These are phyloP conservation scores for Phytophthora pistaciae DNA, from an alignment of 352 stramenopile species.

Conservation along the genomic window DNA sequence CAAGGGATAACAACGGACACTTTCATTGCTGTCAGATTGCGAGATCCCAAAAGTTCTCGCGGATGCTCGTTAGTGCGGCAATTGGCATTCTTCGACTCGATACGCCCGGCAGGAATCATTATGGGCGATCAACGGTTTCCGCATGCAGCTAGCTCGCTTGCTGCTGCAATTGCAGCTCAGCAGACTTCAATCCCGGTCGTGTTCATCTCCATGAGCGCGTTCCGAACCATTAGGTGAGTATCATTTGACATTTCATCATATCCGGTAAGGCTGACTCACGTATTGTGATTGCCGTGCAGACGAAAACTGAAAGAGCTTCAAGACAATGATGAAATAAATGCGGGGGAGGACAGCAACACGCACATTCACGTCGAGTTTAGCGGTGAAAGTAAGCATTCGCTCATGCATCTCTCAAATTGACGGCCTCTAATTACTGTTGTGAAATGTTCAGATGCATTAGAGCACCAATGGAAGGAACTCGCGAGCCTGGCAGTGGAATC, in stretches of 20 bases:
- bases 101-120: constrained; percentile 52
- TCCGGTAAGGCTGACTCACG: neutral
- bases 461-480: constrained; percentile 75
- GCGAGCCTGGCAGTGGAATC: constrained; percentile 46
- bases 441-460: constrained; percentile 52
- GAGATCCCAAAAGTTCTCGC: constrained; percentile 19
- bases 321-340: constrained; percentile 16
- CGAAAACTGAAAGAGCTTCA: constrained; percentile 33
- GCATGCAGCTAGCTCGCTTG: constrained; percentile 22
- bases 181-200: constrained; percentile 54
- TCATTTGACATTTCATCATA: neutral
- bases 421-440: neutral
- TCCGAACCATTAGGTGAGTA: constrained; percentile 39
- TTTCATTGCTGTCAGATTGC: constrained; percentile 43
- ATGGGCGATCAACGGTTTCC: constrained; percentile 50
- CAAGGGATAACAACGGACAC: constrained; percentile 19
- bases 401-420: neutral
- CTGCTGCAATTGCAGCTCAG: constrained; percentile 28
- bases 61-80: constrained; percentile 54
- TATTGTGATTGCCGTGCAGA: constrained; percentile 9
- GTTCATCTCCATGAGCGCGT: constrained; percentile 50
- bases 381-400: constrained; percentile 52
- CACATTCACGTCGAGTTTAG: constrained; percentile 73
- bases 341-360: constrained; percentile 17
- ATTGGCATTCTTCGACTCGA: constrained; percentile 49